A percentile compares a stretch with the other conserved stretches of the same genome.
phyloP scores from a whole-genome alignment of 306 rosid species.

The Parietaria judaica region DNA sequence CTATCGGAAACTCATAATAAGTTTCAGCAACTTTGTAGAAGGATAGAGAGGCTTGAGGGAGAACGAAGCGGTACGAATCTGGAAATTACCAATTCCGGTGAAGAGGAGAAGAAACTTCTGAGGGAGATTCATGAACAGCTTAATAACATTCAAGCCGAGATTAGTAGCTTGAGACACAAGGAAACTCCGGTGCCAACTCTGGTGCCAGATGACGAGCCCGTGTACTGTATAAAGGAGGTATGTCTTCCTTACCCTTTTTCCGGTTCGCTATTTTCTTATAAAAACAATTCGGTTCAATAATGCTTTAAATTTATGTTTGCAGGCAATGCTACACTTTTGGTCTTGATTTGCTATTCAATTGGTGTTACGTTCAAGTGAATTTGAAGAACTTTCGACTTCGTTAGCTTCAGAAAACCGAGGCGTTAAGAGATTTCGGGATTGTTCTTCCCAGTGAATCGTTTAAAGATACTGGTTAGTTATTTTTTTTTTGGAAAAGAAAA shows the following conservation, averaged over 20 bases:
- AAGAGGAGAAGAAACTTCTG: constrained; percentile 57
- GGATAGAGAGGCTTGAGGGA: constrained; percentile 60
- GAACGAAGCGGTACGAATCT: constrained; percentile 32
- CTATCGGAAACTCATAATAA: constrained; percentile 34
- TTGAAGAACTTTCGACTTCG: constrained; percentile 16
- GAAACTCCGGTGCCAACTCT: constrained; percentile 27
- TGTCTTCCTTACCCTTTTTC: constrained; percentile 6
- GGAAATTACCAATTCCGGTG: constrained; percentile 48
- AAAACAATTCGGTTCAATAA: not conserved
- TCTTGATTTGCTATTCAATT: constrained; percentile 33
- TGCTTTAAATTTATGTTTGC: constrained; percentile 31
- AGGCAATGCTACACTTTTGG: constrained; percentile 97
- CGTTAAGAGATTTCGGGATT: constrained; percentile 6
- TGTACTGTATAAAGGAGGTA: constrained; percentile 56
- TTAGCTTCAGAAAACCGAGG: constrained; percentile 19
- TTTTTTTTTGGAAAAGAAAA: constrained; percentile 1
- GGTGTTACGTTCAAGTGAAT: constrained; percentile 12
- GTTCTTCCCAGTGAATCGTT: constrained; percentile 12
- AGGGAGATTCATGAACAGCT: constrained; percentile 61
- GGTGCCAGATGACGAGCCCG: constrained; percentile 28
- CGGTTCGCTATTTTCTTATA: not conserved
- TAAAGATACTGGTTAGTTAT: constrained; percentile 19
- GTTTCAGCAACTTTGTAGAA: constrained; percentile 44
- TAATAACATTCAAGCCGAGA: constrained; percentile 42
- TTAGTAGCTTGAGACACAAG: constrained; percentile 31